phyloP scores from a whole-genome alignment of 2,329 filamentous ascomycete species.

The Fusarium udum region DNA sequence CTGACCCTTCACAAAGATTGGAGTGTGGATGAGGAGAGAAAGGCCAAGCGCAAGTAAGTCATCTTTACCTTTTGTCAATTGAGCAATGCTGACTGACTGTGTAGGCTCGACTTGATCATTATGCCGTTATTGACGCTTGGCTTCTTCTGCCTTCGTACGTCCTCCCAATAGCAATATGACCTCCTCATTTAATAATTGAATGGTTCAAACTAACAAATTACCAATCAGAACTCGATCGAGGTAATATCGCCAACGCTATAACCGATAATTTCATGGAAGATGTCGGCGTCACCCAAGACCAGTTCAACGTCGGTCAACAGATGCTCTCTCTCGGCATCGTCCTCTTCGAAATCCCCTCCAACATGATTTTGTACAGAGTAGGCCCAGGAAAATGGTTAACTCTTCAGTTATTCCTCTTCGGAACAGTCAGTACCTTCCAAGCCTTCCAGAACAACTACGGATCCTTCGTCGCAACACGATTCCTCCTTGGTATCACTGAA shows the following conservation, averaged over 20 bases:
- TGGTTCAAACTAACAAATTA: neutral
- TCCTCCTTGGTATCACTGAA: slow-evolving; percentile 63
- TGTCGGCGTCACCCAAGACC: slow-evolving; percentile 59
- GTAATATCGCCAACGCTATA: slow-evolving; percentile 58
- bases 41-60: slow-evolving; percentile 47
- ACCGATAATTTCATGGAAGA: slow-evolving; percentile 61
- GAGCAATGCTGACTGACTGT: neutral
- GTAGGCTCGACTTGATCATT: slow-evolving; percentile 52
- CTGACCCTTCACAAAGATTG: slow-evolving; percentile 47
- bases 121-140: slow-evolving; percentile 55
- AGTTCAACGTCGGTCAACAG: slow-evolving; percentile 63
- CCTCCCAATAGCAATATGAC: neutral
- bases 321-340: slow-evolving; percentile 62
- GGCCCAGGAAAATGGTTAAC: slow-evolving; percentile 63
- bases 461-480: slow-evolving; percentile 59
- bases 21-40: slow-evolving; percentile 49
- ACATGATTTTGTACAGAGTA: slow-evolving; percentile 49
- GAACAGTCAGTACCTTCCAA: slow-evolving; percentile 64
- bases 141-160: slow-evolving; percentile 55
- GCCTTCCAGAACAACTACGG: slow-evolving; percentile 59
- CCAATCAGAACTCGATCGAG: slow-evolving; percentile 44
- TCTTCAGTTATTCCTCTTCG: slow-evolving; percentile 62
- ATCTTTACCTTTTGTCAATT: neutral
- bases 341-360: slow-evolving; percentile 53
- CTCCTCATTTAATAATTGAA: neutral